Evolutionary conservation across 2,329 filamentous ascomycete species (phyloP), one percentile per base, ranked within the genome.

Genomic region (Calonectria pauciramosa): DNA sequence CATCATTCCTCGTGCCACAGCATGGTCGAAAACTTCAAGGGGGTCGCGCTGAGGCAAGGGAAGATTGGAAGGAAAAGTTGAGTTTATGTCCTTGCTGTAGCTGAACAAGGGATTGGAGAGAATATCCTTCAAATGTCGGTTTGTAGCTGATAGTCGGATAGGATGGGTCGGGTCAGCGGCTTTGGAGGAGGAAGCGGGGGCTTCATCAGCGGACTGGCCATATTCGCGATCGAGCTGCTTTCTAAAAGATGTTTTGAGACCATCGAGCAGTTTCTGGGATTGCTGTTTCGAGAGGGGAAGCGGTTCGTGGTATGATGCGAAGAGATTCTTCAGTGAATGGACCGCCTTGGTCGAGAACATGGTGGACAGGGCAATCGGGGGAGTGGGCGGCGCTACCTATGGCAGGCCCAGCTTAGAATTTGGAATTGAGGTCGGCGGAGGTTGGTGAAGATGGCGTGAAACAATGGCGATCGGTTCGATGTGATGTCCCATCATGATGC

Each of bases 191-290:
- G 74, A 23, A n/a, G 65, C 74, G 13, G 72, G 76, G 47, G 76
- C 75, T 3, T 60, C 34, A 11, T 86, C 80, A 20, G 83, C 76
- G 36, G 85, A 80, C 80, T 84, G 87, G 74, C 90, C 90, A 78
- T 92, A 89, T 79, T 92, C 90, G 54, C 84, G 86, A 78, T 92
- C 90, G n/a, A 92, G 88, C 36, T 91, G 88, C 70, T 87, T 87
- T 67, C 90, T 88, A 80, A 92, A 92, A 3, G 90, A 91, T 8
- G 86, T 83, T 66, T 91, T 92, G 67, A 92, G 86, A 41, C 87
- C 86, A 69, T 91, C 86, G 75, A 92, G 89, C 11, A 92, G 87
- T 78, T 89, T 88, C 75, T 90, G 87, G 32, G 89, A 89, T 71
- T 91, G 89, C 70, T 86, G 86, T 54, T 85, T 83, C 56, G 85